Percentiles rank a stretch among this genome's conserved stretches.
phyloP scores from a whole-genome alignment of 768 basidiomycete species.

The Crassisporium funariophilum region DNA sequence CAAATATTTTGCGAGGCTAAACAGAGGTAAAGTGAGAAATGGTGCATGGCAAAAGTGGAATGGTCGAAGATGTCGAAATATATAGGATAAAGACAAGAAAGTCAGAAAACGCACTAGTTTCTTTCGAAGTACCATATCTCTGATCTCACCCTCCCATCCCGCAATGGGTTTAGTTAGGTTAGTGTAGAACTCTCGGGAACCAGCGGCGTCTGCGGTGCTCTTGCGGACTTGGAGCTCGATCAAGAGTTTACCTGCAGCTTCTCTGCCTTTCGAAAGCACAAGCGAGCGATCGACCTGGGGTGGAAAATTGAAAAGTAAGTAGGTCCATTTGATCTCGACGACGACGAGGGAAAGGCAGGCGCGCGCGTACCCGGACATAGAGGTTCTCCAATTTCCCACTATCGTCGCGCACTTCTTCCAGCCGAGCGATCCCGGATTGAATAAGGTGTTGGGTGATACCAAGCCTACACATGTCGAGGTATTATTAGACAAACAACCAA shows the following conservation, averaged over 20 bases:
- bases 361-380: constrained; percentile 60
- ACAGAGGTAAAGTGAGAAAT: constrained; percentile 8
- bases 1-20: constrained; percentile 83
- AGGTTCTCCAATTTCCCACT: constrained; percentile 65
- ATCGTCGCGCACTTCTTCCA: constrained; percentile 66
- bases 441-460: constrained; percentile 85
- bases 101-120: constrained; percentile 56
- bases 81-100: not conserved
- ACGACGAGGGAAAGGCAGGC: constrained; percentile 20
- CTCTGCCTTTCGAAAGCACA: constrained; percentile 65
- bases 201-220: constrained; percentile 82
- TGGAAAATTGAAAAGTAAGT: constrained; percentile 8
- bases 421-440: constrained; percentile 62
- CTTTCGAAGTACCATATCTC: constrained; percentile 77
- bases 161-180: constrained; percentile 71
- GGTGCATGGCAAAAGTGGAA: constrained; percentile 4
- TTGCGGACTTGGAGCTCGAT: constrained; percentile 82
- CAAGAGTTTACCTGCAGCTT: constrained; percentile 72
- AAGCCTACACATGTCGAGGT: constrained; percentile 44
- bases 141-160: constrained; percentile 75
- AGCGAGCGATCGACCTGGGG: constrained; percentile 69
- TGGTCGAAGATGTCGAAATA: not conserved
- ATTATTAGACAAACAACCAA: constrained; percentile 8
- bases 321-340: not conserved
- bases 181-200: constrained; percentile 80